These are phyloP conservation scores for Colletotrichum camelliae DNA, from an alignment of 2,329 filamentous ascomycete genomes.

Conservation along the genomic window DNA sequence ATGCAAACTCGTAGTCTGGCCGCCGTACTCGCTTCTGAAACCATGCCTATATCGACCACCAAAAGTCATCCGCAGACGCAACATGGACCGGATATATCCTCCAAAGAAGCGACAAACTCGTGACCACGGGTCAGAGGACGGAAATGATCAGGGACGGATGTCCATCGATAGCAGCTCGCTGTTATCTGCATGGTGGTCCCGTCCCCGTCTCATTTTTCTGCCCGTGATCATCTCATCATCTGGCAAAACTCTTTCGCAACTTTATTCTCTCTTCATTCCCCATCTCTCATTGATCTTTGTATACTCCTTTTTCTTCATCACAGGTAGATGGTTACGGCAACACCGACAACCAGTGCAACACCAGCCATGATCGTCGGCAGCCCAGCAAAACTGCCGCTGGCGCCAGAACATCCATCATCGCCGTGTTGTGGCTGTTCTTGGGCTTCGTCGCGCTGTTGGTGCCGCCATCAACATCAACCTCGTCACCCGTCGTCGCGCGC, in stretches of 20 bases:
- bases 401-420: not conserved
- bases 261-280: not conserved
- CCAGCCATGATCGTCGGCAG: not conserved
- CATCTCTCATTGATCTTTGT: not conserved
- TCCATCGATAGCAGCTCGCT: not conserved
- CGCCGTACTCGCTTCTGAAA: not conserved
- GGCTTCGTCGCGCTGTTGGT: not conserved
- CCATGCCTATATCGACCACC: not conserved
- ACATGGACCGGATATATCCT: not conserved
- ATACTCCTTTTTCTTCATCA: not conserved
- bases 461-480: not conserved
- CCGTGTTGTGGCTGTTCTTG: not conserved
- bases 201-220: not conserved
- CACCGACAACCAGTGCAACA: not conserved
- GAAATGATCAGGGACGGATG: not conserved
- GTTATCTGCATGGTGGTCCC: not conserved
- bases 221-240: not conserved
- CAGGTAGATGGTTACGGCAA: not conserved
- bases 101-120: not conserved
- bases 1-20: not conserved
- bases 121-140: not conserved
- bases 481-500: not conserved
- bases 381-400: not conserved
- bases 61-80: not conserved
- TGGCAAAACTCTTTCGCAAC: not conserved